Evolutionary conservation across 495 filamentous ascomycete species (phyloP), one percentile per base, ranked within the genome.

Genomic region (Massariosphaeria phaeospora): DNA sequence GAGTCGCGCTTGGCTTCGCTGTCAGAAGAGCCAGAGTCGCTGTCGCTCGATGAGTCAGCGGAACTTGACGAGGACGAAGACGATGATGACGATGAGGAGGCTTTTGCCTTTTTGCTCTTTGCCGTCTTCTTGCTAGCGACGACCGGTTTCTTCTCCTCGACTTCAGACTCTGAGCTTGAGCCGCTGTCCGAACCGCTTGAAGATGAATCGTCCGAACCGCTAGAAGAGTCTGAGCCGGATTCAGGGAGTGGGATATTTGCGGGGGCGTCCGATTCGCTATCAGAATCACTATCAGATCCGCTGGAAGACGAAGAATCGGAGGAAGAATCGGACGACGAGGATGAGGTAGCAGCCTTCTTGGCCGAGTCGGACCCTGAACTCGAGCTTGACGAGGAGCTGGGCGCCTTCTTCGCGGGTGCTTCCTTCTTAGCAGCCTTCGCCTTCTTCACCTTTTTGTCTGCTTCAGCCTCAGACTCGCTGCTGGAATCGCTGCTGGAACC

Each of bases 1-100:
- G 58, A 8, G 30, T 61, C 59, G 15, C 7, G n/a, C n/a, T 55
- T 27, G 1, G 21, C 25, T 10, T 52, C 39, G 41, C 23, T 15
- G 20, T 62, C 61, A 12, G 59, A 53, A 12, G 59, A 53, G 23
- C 56, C 57, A 13, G 59, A 56, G 20, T 64, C 57, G 20, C 21
- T 34, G 26, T 56, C 60, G 5, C 41, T 53, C 1, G 30, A 36
- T 8, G 58, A 59, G 1, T 45, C 52, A 20, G 57, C 52, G 18
- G 34, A 25, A 38, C 45, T 35, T 9, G 41, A 45, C 17, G 44
- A 48, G 17, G 31, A 38, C 11, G 26, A 36, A 1, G 41, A 46
- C n/a, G 27, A 23, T 3, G 11, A 17, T 12, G 33, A 40, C n/a
- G 48, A 34, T 15, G 38, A 40, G 4, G 46, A 18, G 15, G 46